Evolutionary conservation across 371 early-diverging fungal species (phyloP), one percentile per base, ranked within the genome.

Genomic region (Rhizopus sp.): DNA sequence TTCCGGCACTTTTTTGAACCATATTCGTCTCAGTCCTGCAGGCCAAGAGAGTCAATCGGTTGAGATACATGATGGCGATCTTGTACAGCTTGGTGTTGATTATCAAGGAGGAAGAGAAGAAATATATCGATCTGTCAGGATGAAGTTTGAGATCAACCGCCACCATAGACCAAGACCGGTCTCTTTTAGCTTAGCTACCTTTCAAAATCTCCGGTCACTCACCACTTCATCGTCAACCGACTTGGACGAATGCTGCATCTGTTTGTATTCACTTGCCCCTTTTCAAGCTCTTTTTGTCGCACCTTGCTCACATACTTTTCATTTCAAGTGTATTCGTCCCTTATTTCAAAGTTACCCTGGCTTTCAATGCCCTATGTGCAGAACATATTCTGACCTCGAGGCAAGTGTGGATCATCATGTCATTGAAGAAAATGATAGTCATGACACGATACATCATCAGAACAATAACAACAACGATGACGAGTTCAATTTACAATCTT

Each of bases 1-100:
- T 7, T 95, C 95, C 37, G 99, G 99, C 16, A 98, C 99, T 9
- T 98, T 97, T 69, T 78, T 97, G 42, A 98, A 98, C 81, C 91
- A 94, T 70, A 83, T 93, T 70, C 79, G 98, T 6, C 77, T 98
- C 23, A 88, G 90, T 46, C 89, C 95, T 10, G 90, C 95, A 13
- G 89, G 88, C 12, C 87, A 88, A 57, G 95, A 95, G 69, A 92
- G 93, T 56, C 69, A 84, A 58, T 90, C 95, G 31, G 85, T 86
- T 31, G 89, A 84, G 50, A 71, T 98, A 59, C 90, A 91, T 63
- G 93, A 96, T 81, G 94, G 94, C 31, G 97, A 98, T 73, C 82
- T 94, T 50, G 74, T 98, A 33, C 95, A 96, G 69, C 83, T 98
- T 44, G 99, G 99, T 35, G 92, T 97, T 4, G 97, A 98, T 69